Evolutionary conservation across 2,329 filamentous ascomycete genomes (phyloP).

Genomic region (Epichloe amarillans): DNA sequence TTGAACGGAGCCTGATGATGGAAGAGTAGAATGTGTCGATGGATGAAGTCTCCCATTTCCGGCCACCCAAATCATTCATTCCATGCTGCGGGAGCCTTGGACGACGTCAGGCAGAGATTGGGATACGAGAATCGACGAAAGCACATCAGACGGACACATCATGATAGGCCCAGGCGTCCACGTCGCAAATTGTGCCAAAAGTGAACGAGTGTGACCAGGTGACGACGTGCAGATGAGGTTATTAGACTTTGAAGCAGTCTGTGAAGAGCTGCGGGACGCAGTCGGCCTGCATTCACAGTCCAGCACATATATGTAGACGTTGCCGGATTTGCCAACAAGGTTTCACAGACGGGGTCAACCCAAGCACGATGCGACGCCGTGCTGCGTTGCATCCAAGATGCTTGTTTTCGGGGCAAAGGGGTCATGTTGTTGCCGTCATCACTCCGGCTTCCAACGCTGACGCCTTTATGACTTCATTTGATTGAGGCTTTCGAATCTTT

Average conservation of each 20-base stretch:
- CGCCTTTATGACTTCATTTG: too few relatives aligned
- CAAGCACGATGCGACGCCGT: not conserved
- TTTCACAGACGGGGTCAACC: not conserved
- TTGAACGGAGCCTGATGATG: not conserved
- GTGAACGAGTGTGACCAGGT: not conserved
- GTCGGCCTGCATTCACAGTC: not conserved
- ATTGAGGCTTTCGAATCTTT: too few relatives aligned
- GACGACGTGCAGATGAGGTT: not conserved
- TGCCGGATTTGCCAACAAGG: not conserved
- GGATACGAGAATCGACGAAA: too few relatives aligned
- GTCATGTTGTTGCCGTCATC: not conserved
- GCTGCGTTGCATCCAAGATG: not conserved
- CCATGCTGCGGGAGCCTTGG: too few relatives aligned
- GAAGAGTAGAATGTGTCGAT: not conserved
- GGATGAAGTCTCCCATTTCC: not conserved
- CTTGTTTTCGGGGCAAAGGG: slow-evolving; percentile 4
- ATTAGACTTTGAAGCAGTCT: too few relatives aligned
- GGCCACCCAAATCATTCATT: not conserved
- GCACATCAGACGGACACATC: too few relatives aligned
- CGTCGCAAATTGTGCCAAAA: not conserved
- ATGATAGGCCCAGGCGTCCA: not conserved
- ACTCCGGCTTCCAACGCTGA: not conserved
- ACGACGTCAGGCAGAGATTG: too few relatives aligned
- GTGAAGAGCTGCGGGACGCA: not conserved
- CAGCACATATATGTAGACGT: not conserved